Evolutionary conservation across 306 rosid species (phyloP).

Genomic region (Mimosa bimucronata): DNA sequence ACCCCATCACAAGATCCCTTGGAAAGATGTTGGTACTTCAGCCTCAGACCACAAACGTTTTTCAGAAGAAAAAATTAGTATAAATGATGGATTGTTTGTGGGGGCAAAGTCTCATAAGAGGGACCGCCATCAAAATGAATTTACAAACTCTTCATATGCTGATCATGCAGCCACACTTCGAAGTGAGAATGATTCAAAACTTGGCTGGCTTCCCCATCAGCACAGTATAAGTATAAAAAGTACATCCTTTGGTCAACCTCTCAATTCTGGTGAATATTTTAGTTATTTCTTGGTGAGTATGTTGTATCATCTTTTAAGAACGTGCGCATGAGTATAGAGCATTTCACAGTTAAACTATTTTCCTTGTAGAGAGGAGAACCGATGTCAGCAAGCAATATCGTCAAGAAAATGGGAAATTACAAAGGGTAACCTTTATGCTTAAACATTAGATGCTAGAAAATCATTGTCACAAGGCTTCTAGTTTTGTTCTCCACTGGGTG

Average conservation of each 20-base stretch:
- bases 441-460: neutral
- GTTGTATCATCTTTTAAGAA: conserved; percentile 11
- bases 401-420: conserved; percentile 53
- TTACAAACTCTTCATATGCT: conserved; percentile 31
- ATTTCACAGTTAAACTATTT: conserved; percentile 34
- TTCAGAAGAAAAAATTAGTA: conserved; percentile 19
- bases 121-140: conserved; percentile 18
- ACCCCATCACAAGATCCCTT: conserved; percentile 70
- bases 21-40: conserved; percentile 47
- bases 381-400: conserved; percentile 52
- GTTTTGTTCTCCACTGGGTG: neutral
- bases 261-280: conserved; percentile 59
- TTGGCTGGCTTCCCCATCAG: conserved; percentile 44
- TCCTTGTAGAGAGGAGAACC: conserved; percentile 74
- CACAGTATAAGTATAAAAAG: conserved; percentile 39
- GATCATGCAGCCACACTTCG: conserved; percentile 30
- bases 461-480: conserved; percentile 20
- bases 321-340: conserved; percentile 7
- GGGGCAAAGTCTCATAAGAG: conserved; percentile 21
- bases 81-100: conserved; percentile 13
- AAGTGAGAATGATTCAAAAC: conserved; percentile 27
- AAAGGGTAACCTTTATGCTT: conserved; percentile 49
- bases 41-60: conserved; percentile 12
- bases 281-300: conserved; percentile 65
- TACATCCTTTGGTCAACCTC: conserved; percentile 58